Conservation (phyloP, 768 basidiomycete species). For the Chiua virens region DNA sequence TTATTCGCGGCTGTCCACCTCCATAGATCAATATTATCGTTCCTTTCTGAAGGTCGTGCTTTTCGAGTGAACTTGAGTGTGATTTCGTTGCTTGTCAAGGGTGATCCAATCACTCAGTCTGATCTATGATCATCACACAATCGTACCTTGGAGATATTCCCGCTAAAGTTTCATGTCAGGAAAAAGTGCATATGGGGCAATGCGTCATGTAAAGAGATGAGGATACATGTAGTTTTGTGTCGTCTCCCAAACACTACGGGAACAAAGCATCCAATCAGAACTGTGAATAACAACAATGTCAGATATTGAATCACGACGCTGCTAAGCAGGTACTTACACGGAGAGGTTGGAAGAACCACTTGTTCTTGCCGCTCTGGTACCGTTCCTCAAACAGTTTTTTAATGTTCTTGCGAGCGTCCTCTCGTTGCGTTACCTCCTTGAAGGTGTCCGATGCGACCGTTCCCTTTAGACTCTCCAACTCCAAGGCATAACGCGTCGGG, state of each 20-base stretch:
- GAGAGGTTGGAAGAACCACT: constrained; percentile 93
- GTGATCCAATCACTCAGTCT: background rate
- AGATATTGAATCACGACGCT: background rate
- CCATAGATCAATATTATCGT: constrained; percentile 22
- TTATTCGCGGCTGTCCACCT: constrained; percentile 8
- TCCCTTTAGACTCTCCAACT: constrained; percentile 93
- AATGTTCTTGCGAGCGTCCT: constrained; percentile 92
- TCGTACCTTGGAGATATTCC: background rate
- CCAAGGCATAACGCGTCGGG: constrained; percentile 98
- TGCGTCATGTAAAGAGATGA: constrained; percentile 31
- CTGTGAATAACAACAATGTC: constrained; percentile 14
- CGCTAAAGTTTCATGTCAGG: background rate
- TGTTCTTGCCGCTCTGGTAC: constrained; percentile 92
- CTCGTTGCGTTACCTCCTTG: constrained; percentile 95
- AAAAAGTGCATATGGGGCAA: constrained; percentile 23
- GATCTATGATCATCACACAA: background rate
- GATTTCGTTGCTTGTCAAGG: no score
- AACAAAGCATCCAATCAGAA: constrained; percentile 33
- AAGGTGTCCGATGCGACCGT: constrained; percentile 84
- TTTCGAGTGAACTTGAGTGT: background rate
- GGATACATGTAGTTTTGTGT: constrained; percentile 41
- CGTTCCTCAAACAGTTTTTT: constrained; percentile 97
- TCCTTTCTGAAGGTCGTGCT: constrained; percentile 7
- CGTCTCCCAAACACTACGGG: constrained; percentile 15
- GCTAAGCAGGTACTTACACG: constrained; percentile 55